Percentiles rank a stretch among this genome's conserved stretches.
These are phyloP conservation scores for Eutrema heterophyllum DNA, from an alignment of 345 rosid species.

Conservation along the genomic window DNA sequence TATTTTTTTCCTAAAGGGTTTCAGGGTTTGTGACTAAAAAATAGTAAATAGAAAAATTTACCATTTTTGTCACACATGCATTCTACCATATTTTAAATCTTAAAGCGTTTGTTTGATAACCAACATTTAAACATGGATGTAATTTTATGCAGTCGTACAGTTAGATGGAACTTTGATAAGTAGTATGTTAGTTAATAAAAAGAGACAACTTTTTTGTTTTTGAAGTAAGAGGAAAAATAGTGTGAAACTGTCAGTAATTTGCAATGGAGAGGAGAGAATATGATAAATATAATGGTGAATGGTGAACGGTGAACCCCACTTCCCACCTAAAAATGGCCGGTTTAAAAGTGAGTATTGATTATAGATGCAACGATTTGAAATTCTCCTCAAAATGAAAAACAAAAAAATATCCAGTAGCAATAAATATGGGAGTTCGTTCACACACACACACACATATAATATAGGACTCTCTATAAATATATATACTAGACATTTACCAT, in stretches of 20 bases:
- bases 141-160: not conserved
- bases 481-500: not conserved
- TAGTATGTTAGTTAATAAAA: not conserved
- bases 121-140: not conserved
- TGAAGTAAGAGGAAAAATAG: not conserved
- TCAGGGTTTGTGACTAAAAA: no score
- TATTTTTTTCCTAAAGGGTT: no score
- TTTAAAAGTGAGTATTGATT: conserved; percentile 33
- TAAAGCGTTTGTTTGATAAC: not conserved
- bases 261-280: conserved; percentile 2
- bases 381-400: not conserved
- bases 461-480: not conserved
- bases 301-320: conserved; percentile 25
- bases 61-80: not conserved
- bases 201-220: no score
- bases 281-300: conserved; percentile 25
- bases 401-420: conserved; percentile 11
- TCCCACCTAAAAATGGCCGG: conserved; percentile 37
- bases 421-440: conserved; percentile 14
- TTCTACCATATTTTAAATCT: not conserved
- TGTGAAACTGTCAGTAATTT: conserved; percentile 13
- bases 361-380: conserved; percentile 21
- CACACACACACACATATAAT: not conserved
- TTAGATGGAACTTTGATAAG: not conserved
- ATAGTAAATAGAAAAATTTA: not conserved